Percentiles rank a stretch among this genome's conserved stretches.
phyloP scores from a whole-genome alignment of 129 eudicot genomes.

The Ambrosia trifida region DNA sequence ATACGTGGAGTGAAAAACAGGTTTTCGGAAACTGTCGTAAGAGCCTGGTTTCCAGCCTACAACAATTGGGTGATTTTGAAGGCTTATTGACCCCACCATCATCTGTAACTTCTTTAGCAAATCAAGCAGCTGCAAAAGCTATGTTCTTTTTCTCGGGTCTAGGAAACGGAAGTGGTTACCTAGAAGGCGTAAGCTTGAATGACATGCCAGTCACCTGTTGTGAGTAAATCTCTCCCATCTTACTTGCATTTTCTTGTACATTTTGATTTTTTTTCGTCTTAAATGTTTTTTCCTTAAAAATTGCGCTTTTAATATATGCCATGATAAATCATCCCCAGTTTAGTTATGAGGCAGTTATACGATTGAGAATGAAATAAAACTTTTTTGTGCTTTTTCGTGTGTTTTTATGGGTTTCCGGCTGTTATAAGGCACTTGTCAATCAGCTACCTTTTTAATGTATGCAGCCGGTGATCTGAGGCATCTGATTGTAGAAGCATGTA shows the following conservation, averaged over 20 bases:
- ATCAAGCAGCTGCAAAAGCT: conserved; percentile 97
- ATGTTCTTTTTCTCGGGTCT: conserved; percentile 82
- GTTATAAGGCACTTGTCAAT: conserved; percentile 1
- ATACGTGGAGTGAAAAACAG: conserved; percentile 48
- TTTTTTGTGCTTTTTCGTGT: neutral
- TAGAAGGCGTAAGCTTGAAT: conserved; percentile 68
- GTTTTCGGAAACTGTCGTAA: conserved; percentile 60
- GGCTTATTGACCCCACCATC: conserved; percentile 79
- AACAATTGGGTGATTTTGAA: conserved; percentile 79
- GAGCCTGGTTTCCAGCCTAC: conserved; percentile 74
- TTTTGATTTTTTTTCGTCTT: conserved; percentile 3
- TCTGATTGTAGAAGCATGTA: conserved; percentile 94
- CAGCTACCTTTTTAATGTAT: conserved; percentile 6
- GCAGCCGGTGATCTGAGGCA: conserved; percentile 90
- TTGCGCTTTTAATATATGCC: neutral
- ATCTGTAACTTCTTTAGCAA: conserved; percentile 62
- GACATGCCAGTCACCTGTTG: conserved; percentile 83
- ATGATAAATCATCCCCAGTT: neutral
- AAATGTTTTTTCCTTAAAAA: conserved; percentile 20
- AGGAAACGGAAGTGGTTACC: conserved; percentile 65
- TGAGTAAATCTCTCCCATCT: conserved; percentile 42
- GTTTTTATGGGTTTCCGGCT: neutral
- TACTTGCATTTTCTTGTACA: conserved; percentile 10
- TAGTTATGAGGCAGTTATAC: neutral
- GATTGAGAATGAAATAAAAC: neutral